phyloP scores from a whole-genome alignment of 108 stramenopile genomes.

The Phaeodactylum tricornutum region DNA sequence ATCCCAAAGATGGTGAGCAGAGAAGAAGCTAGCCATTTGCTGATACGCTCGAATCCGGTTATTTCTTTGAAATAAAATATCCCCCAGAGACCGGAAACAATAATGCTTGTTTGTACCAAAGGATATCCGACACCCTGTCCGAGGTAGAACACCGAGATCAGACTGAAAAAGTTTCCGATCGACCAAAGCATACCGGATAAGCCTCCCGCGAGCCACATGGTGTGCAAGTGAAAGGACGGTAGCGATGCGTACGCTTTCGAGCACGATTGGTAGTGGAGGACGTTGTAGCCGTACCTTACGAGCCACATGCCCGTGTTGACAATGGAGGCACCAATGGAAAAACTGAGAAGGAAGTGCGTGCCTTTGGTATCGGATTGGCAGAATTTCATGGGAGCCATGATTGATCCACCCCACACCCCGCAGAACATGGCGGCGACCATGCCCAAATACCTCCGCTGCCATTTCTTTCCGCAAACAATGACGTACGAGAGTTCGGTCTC shows the following conservation, averaged over 20 bases:
- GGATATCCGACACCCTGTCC: slow-evolving; percentile 40
- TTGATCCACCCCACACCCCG: slow-evolving; percentile 35
- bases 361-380: slow-evolving; percentile 34
- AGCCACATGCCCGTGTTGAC: slow-evolving; percentile 43
- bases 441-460: slow-evolving; percentile 13
- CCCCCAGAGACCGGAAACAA: slow-evolving; percentile 22
- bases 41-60: slow-evolving; percentile 9
- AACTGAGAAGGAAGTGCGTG: slow-evolving; percentile 53
- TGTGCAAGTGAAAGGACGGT: slow-evolving; percentile 37
- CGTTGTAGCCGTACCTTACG: slow-evolving; percentile 22
- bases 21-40: slow-evolving; percentile 14
- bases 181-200: slow-evolving; percentile 18
- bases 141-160: slow-evolving; percentile 51
- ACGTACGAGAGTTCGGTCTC: slow-evolving; percentile 3
- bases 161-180: slow-evolving; percentile 64
- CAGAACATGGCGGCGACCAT: slow-evolving; percentile 27
- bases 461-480: slow-evolving; percentile 10
- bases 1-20: slow-evolving; percentile 17
- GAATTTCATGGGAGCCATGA: slow-evolving; percentile 44
- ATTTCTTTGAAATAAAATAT: slow-evolving; percentile 27
- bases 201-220: slow-evolving; percentile 46
- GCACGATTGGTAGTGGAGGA: slow-evolving; percentile 5
- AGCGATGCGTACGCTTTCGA: slow-evolving; percentile 19
- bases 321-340: slow-evolving; percentile 51
- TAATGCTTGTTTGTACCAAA: slow-evolving; percentile 5